Evolutionary conservation across 768 basidiomycete genomes (phyloP).

Genomic region (Melanogaster broomeanus): DNA sequence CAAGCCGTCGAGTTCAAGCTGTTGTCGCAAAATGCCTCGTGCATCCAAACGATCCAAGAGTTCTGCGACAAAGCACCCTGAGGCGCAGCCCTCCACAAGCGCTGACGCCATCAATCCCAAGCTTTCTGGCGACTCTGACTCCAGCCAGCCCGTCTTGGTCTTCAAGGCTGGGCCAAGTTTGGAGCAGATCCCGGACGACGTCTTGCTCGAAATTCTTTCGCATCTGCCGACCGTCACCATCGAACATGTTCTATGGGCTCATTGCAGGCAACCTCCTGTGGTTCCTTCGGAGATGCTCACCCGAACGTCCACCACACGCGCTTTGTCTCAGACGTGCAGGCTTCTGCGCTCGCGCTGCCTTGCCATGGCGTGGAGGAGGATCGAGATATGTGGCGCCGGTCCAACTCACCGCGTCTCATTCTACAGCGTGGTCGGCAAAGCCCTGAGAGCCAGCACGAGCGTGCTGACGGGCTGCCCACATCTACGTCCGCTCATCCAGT

Average conservation of each 20-base stretch:
- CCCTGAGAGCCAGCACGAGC: neutral
- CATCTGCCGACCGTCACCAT: slow-evolving; percentile 6
- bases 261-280: neutral
- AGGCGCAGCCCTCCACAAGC: neutral
- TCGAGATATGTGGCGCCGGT: slow-evolving; percentile 3
- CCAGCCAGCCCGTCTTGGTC: neutral
- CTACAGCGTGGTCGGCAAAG: neutral
- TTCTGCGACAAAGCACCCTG: neutral
- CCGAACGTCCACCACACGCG: slow-evolving; percentile 1
- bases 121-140: no score
- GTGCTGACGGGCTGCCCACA: slow-evolving; percentile 6
- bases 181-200: slow-evolving; percentile 11
- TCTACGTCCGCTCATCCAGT: slow-evolving; percentile 7
- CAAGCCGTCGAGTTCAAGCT: neutral
- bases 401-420: neutral
- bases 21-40: neutral
- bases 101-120: no score
- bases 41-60: neutral
- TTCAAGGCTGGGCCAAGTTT: slow-evolving; percentile 1
- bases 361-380: slow-evolving; percentile 12
- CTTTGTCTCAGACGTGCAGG: slow-evolving; percentile 7
- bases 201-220: slow-evolving; percentile 12
- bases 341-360: slow-evolving; percentile 13
- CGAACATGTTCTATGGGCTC: neutral
- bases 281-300: neutral